phyloP scores from a whole-genome alignment of 371 early-diverging fungal species.

The Mucor mucedo region DNA sequence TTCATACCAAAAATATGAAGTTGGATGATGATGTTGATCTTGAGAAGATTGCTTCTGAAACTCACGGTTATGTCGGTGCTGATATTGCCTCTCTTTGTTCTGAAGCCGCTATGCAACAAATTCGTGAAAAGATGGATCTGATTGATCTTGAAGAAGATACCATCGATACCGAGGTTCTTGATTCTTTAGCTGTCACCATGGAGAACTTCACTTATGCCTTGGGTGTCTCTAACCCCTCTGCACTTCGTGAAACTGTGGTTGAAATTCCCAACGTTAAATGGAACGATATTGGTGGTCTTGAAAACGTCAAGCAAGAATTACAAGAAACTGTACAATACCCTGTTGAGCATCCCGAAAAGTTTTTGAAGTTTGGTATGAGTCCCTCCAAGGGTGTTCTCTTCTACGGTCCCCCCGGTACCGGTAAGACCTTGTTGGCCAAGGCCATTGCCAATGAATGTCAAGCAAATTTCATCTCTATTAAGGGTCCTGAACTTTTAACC shows the following conservation, averaged over 20 bases:
- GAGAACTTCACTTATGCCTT: slow-evolving; percentile 99
- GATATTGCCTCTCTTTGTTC: slow-evolving; percentile 99
- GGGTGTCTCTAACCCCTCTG: slow-evolving; percentile 97
- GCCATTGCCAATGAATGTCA: slow-evolving; percentile 99
- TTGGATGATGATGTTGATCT: slow-evolving; percentile 97
- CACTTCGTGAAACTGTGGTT: slow-evolving; percentile 99
- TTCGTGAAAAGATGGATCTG: slow-evolving; percentile 98
- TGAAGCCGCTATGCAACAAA: slow-evolving; percentile 99
- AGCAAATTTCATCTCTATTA: slow-evolving; percentile 99
- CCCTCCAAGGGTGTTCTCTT: slow-evolving; percentile 99
- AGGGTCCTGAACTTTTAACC: slow-evolving; percentile 99
- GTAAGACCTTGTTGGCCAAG: slow-evolving; percentile 99
- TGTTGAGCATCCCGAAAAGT: slow-evolving; percentile 99
- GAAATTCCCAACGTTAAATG: slow-evolving; percentile 98
- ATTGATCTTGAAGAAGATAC: slow-evolving; percentile 99
- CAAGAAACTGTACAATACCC: slow-evolving; percentile 99
- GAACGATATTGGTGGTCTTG: slow-evolving; percentile 99
- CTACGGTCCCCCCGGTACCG: slow-evolving; percentile 99
- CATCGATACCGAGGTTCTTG: slow-evolving; percentile 97
- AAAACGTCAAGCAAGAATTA: slow-evolving; percentile 98
- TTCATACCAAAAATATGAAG: slow-evolving; percentile 99
- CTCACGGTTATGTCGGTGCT: slow-evolving; percentile 99
- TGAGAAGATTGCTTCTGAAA: slow-evolving; percentile 97
- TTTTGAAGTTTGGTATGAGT: slow-evolving; percentile 99
- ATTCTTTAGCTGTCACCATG: slow-evolving; percentile 97